phyloP scores from a whole-genome alignment of 2,329 filamentous ascomycete species.

The Fusarium stilboides region DNA sequence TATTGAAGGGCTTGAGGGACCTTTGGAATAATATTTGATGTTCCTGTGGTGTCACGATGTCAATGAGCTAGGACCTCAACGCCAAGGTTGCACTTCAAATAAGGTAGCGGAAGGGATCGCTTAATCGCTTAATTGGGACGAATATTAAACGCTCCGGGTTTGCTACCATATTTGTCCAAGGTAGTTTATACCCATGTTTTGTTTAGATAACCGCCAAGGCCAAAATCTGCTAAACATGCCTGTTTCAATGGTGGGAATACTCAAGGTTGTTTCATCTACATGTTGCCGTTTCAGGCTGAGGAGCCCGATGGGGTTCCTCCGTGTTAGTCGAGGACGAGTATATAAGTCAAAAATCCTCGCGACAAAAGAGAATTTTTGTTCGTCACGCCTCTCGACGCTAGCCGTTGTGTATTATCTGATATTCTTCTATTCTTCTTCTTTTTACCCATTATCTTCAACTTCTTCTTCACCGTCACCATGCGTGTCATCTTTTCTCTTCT shows the following conservation, averaged over 20 bases:
- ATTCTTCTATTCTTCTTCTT: constrained; percentile 8
- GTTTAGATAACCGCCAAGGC: constrained; percentile 25
- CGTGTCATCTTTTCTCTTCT: constrained; percentile 48
- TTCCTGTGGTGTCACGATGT: too few species aligned
- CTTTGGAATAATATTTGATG: too few species aligned
- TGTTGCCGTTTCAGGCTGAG: constrained; percentile 9
- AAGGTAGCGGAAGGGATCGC: constrained; percentile 13
- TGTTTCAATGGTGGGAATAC: constrained; percentile 45
- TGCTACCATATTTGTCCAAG: constrained; percentile 15
- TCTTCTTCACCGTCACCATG: constrained; percentile 31
- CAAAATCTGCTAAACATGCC: neutral
- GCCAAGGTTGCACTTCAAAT: neutral
- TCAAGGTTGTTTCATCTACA: constrained; percentile 25
- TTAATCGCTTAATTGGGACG: constrained; percentile 35
- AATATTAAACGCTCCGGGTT: constrained; percentile 30
- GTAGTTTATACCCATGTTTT: constrained; percentile 22
- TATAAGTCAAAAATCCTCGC: constrained; percentile 31
- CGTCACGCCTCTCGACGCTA: constrained; percentile 20
- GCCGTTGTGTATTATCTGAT: constrained; percentile 12
- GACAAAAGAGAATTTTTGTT: constrained; percentile 3
- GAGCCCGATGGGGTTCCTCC: neutral
- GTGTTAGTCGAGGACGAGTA: neutral
- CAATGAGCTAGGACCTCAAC: too few species aligned
- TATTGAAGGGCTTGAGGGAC: neutral
- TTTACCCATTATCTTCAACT: neutral